A percentile compares a stretch with the other conserved stretches of the same genome.
Evolutionary conservation across 2,329 filamentous ascomycete genomes (phyloP).

Genomic region (Colletotrichum cordylinicola): DNA sequence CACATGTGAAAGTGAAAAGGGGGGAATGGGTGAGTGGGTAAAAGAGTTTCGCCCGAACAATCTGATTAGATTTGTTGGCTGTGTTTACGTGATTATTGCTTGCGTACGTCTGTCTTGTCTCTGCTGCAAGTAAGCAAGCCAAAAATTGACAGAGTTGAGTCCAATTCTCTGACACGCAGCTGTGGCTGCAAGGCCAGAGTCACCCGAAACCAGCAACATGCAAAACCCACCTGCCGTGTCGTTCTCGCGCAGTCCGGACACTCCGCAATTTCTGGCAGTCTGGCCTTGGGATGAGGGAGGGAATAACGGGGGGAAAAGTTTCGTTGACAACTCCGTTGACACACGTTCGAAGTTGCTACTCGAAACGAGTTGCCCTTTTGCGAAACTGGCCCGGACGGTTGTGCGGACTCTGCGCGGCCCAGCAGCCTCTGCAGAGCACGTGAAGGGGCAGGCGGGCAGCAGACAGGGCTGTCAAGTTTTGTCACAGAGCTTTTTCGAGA

Average conservation of each 20-base stretch:
- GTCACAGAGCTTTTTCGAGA: not conserved
- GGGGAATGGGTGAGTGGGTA: not conserved
- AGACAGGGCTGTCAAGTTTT: not conserved
- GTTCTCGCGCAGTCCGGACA: not conserved
- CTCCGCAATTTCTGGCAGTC: not conserved
- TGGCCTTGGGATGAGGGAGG: not conserved
- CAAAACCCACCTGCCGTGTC: not conserved
- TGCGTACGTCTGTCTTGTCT: not conserved
- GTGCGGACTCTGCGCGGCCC: not conserved
- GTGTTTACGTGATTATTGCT: not conserved
- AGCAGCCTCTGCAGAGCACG: not conserved
- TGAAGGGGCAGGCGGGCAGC: not conserved
- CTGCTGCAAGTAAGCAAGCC: not conserved
- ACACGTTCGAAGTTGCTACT: not conserved
- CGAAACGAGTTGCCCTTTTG: not conserved
- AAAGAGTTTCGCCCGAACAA: not conserved
- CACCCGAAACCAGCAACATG: not conserved
- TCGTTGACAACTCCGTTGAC: not conserved
- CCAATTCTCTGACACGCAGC: not conserved
- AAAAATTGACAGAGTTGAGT: not conserved
- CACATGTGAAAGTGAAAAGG: not conserved
- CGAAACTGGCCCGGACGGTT: not conserved
- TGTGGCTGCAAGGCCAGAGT: not conserved
- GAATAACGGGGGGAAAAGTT: not conserved
- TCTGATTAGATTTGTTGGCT: not conserved